These are phyloP conservation scores for Rhodotorula paludigena DNA, from an alignment of 768 basidiomycete species.

Conservation along the genomic window DNA sequence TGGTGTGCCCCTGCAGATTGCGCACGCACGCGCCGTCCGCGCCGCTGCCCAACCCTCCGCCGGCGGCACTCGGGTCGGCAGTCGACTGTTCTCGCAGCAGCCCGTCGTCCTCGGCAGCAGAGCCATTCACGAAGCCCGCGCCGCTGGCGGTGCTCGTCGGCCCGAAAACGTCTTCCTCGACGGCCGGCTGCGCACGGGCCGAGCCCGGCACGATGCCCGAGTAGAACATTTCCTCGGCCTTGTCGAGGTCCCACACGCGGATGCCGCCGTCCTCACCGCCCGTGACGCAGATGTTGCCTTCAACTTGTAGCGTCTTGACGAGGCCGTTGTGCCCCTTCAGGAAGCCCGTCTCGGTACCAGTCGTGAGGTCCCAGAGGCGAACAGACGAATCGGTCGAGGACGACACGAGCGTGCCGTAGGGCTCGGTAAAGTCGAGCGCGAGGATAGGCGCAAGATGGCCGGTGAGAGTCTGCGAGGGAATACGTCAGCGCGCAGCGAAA, in stretches of 20 bases:
- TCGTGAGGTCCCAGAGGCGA: conserved; percentile 88
- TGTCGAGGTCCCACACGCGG: conserved; percentile 75
- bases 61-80: conserved; percentile 20
- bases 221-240: conserved; percentile 51
- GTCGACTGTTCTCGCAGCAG: conserved; percentile 21
- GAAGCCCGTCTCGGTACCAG: conserved; percentile 78
- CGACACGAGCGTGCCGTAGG: conserved; percentile 87
- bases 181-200: not conserved
- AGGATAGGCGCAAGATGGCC: conserved; percentile 76
- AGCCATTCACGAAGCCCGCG: conserved; percentile 7
- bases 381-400: conserved; percentile 75
- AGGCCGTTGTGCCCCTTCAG: conserved; percentile 58
- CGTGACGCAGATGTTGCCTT: conserved; percentile 82
- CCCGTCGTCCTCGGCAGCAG: conserved; percentile 20
- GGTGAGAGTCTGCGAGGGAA: conserved; percentile 61
- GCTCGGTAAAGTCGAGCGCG: conserved; percentile 90
- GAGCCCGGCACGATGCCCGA: not conserved
- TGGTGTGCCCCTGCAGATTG: conserved; percentile 81
- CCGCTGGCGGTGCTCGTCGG: not conserved
- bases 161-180: conserved; percentile 38
- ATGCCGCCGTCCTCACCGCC: conserved; percentile 82
- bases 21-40: conserved; percentile 61
- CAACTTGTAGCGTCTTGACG: conserved; percentile 88
- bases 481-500: too few relatives aligned
- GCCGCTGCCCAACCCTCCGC: conserved; percentile 53